A percentile compares a stretch with the other conserved stretches of the same genome.
These are phyloP conservation scores for Russula virescens DNA, from an alignment of 768 basidiomycete species.

Conservation along the genomic window DNA sequence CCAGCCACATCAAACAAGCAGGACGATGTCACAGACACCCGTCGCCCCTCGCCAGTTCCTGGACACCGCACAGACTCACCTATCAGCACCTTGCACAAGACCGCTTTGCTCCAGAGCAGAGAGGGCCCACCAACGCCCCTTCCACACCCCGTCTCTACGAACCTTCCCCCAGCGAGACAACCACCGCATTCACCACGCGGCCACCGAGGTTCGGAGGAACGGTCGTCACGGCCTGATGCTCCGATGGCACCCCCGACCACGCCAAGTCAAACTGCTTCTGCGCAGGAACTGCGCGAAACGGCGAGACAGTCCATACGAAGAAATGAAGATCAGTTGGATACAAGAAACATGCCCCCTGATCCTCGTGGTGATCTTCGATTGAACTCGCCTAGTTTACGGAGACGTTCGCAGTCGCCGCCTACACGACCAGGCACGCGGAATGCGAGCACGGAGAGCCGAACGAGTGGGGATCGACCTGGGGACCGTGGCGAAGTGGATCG, in stretches of 20 bases:
- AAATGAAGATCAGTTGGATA: slow-evolving; percentile 37
- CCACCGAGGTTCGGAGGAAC: slow-evolving; percentile 39
- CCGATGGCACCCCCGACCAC: slow-evolving; percentile 75
- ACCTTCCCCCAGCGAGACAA: slow-evolving; percentile 30
- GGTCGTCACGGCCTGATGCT: slow-evolving; percentile 33
- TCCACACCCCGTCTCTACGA: slow-evolving; percentile 22
- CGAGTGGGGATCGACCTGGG: slow-evolving; percentile 58
- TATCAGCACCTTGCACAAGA: slow-evolving; percentile 8
- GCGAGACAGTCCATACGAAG: slow-evolving; percentile 53
- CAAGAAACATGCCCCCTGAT: slow-evolving; percentile 20
- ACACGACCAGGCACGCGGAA: slow-evolving; percentile 66
- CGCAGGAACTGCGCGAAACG: slow-evolving; percentile 75
- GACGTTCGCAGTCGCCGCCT: slow-evolving; percentile 59
- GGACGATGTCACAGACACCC: slow-evolving; percentile 2
- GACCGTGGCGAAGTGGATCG: slow-evolving; percentile 46
- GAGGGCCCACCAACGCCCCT: slow-evolving; percentile 24
- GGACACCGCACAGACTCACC: slow-evolving; percentile 10
- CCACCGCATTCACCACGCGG: slow-evolving; percentile 36
- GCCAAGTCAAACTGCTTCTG: slow-evolving; percentile 73
- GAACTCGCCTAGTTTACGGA: slow-evolving; percentile 49
- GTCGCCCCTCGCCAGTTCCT: slow-evolving; percentile 1
- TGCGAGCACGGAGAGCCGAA: slow-evolving; percentile 64
- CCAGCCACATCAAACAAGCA: slow-evolving; percentile 2
- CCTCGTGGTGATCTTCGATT: slow-evolving; percentile 36
- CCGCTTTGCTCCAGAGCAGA: slow-evolving; percentile 9